Evolutionary conservation across 1,284 basidiomycete genomes (phyloP).

Genomic region (Afroboletus lepidellus): DNA sequence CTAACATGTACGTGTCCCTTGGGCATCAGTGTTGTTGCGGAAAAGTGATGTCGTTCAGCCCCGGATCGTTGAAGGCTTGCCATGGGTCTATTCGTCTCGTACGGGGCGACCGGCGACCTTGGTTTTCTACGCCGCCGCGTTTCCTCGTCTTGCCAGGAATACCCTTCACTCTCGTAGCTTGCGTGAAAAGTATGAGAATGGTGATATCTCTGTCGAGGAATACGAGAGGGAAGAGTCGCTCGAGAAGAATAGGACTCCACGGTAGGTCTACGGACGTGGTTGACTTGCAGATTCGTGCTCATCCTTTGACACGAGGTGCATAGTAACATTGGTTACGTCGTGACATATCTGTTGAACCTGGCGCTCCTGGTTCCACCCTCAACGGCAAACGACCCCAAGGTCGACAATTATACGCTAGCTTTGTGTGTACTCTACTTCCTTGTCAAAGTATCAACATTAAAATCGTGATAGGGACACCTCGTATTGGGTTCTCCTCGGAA

Average conservation of each 20-base stretch:
- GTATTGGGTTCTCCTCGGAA: conserved; percentile 64
- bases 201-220: conserved; percentile 57
- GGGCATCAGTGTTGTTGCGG: background rate
- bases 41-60: conserved; percentile 39
- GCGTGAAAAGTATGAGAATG: conserved; percentile 56
- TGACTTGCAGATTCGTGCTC: background rate
- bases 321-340: conserved; percentile 74
- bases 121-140: conserved; percentile 81
- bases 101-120: conserved; percentile 75
- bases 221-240: conserved; percentile 77
- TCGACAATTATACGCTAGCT: conserved; percentile 73
- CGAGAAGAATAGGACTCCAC: conserved; percentile 81
- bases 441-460: conserved; percentile 34
- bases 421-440: conserved; percentile 53
- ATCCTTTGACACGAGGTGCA: conserved; percentile 50
- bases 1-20: conserved; percentile 52
- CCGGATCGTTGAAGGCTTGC: conserved; percentile 71
- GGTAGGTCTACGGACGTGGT: conserved; percentile 39
- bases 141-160: conserved; percentile 81
- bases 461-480: conserved; percentile 52
- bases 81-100: conserved; percentile 74
- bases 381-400: conserved; percentile 53
- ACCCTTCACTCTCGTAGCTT: conserved; percentile 65
- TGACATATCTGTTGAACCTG: conserved; percentile 65
- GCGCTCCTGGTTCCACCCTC: conserved; percentile 70